Evolutionary conservation across 2,329 filamentous ascomycete genomes (phyloP).

Genomic region (Penicillium vulpinum): DNA sequence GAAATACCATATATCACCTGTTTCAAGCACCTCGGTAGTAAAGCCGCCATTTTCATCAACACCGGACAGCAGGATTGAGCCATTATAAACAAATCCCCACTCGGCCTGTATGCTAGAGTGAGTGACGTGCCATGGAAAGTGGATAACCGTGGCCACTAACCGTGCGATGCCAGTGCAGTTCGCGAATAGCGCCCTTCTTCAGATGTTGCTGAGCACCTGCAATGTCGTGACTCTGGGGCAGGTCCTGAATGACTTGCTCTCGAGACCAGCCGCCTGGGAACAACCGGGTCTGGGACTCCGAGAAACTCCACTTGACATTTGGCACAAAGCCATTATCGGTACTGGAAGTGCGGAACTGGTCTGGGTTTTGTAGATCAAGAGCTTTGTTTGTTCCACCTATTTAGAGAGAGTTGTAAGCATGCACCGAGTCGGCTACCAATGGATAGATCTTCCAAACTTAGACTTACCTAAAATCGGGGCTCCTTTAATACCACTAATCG

Average conservation of each 20-base stretch:
- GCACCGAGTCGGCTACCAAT: neutral
- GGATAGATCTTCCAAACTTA: neutral
- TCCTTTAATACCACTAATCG: conserved; percentile 59
- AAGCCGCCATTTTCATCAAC: conserved; percentile 61
- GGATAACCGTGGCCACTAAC: conserved; percentile 42
- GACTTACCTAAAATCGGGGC: conserved; percentile 57
- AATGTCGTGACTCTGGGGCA: conserved; percentile 66
- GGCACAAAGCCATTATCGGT: conserved; percentile 65
- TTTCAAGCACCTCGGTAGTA: conserved; percentile 57
- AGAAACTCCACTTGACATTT: conserved; percentile 70
- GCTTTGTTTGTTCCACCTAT: conserved; percentile 64
- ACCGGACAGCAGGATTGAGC: conserved; percentile 59
- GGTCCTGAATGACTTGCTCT: conserved; percentile 66
- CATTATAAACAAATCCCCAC: conserved; percentile 65
- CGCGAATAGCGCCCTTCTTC: conserved; percentile 64
- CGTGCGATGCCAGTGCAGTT: conserved; percentile 68
- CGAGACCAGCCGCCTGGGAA: conserved; percentile 66
- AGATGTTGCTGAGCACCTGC: conserved; percentile 68
- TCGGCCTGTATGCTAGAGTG: conserved; percentile 52
- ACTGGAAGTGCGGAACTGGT: conserved; percentile 61
- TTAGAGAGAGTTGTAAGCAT: conserved; percentile 7
- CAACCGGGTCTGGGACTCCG: conserved; percentile 64
- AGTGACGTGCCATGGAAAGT: neutral
- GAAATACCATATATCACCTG: conserved; percentile 69
- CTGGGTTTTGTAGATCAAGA: conserved; percentile 63